Percentiles rank a stretch among this genome's conserved stretches.
These are phyloP conservation scores for Penicillium desertorum DNA, from an alignment of 495 filamentous ascomycete species.

Conservation along the genomic window DNA sequence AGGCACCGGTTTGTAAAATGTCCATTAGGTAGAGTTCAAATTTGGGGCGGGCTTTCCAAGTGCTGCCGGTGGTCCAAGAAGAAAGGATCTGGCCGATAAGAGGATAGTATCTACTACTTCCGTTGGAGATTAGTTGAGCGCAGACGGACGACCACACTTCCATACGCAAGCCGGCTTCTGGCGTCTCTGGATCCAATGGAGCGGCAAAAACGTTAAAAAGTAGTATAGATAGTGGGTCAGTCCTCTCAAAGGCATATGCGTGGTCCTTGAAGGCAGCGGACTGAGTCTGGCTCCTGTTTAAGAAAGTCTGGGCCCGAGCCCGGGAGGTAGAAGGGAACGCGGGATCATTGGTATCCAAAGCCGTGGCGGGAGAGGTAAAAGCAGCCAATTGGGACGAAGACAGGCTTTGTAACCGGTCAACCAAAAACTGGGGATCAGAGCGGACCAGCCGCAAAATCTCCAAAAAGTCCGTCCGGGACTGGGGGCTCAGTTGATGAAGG, in stretches of 20 bases:
- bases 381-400: slow-evolving; percentile 70
- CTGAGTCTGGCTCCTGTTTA: slow-evolving; percentile 60
- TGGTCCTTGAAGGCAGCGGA: slow-evolving; percentile 48
- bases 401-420: slow-evolving; percentile 71
- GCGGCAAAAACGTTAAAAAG: slow-evolving; percentile 83
- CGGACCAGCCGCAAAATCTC: slow-evolving; percentile 79
- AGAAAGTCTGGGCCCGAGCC: slow-evolving; percentile 52
- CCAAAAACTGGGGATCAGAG: slow-evolving; percentile 82
- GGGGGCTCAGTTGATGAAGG: slow-evolving; percentile 74
- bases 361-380: slow-evolving; percentile 70
- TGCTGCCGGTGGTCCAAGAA: slow-evolving; percentile 79
- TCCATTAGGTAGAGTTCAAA: slow-evolving; percentile 94
- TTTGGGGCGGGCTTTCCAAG: slow-evolving; percentile 84
- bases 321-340: slow-evolving; percentile 73
- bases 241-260: slow-evolving; percentile 71
- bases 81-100: slow-evolving; percentile 59
- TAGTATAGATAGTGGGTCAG: slow-evolving; percentile 81
- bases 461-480: slow-evolving; percentile 71
- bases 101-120: slow-evolving; percentile 43
- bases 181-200: slow-evolving; percentile 65
- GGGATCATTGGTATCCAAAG: slow-evolving; percentile 75
- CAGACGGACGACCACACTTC: slow-evolving; percentile 87
- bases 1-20: slow-evolving; percentile 86
- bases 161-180: slow-evolving; percentile 75
- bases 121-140: slow-evolving; percentile 62